phyloP scores from a whole-genome alignment of 2,329 filamentous ascomycete species.

The Huntiella abstrusa region DNA sequence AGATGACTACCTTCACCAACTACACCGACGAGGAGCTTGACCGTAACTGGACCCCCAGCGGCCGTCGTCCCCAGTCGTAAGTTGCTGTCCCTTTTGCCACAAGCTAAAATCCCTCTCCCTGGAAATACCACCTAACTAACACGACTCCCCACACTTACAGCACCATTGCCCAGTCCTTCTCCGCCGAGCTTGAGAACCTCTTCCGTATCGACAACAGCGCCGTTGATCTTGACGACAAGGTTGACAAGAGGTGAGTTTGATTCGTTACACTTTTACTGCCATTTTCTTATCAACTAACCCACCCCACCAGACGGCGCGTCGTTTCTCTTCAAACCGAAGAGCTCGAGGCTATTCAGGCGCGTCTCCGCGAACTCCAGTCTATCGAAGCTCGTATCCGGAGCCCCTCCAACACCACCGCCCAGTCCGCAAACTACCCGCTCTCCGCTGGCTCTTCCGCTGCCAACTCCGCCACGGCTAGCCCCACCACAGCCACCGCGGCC shows the following conservation, averaged over 20 bases:
- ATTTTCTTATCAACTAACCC: neutral
- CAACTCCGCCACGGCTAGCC: conserved; percentile 6
- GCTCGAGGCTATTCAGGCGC: conserved; percentile 69
- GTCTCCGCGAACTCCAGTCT: conserved; percentile 65
- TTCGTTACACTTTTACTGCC: conserved; percentile 6
- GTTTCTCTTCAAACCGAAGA: conserved; percentile 58
- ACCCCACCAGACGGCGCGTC: conserved; percentile 48
- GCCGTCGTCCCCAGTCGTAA: conserved; percentile 66
- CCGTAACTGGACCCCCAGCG: conserved; percentile 62
- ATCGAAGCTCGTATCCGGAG: conserved; percentile 59
- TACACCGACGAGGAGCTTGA: conserved; percentile 46
- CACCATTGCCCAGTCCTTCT: conserved; percentile 75
- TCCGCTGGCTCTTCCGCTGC: neutral
- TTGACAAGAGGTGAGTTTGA: conserved; percentile 58
- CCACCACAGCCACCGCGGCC: conserved; percentile 5
- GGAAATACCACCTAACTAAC: neutral
- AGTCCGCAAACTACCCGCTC: neutral
- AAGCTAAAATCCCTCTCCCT: conserved; percentile 22
- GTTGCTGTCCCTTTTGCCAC: conserved; percentile 20
- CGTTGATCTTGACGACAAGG: conserved; percentile 51
- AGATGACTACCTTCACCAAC: conserved; percentile 19
- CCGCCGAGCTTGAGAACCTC: conserved; percentile 66
- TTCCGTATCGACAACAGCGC: conserved; percentile 73
- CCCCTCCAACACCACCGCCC: conserved; percentile 10
- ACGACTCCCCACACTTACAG: conserved; percentile 25